Evolutionary conservation across 2,329 filamentous ascomycete species (phyloP), one percentile per base, ranked within the genome.

Genomic region (Microdochium bolleyi): DNA sequence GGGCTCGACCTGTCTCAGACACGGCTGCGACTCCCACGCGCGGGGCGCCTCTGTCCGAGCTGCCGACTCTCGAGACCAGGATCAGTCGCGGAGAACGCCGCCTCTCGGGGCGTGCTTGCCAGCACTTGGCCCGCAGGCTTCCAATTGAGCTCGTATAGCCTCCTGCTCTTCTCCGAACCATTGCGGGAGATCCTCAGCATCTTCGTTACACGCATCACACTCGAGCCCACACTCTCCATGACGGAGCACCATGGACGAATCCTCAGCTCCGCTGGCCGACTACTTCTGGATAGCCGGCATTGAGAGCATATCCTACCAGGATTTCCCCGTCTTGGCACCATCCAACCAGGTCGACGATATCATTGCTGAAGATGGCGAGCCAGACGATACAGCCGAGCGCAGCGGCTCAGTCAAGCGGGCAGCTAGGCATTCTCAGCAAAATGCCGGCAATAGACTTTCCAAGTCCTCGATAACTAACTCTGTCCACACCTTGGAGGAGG

Each of bases 271-370:
- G 64, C 75, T 88, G 67, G 84, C 84, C 69, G 84, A 88, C 68
- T 88, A 88, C 72, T 88, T 88, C 70, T 88, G 84, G 84, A 87
- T 88, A 66, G 84, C 84, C 59, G 84, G 84, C 62, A 76, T 88
- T 69, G 84, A 87, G 68, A 80, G 81, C 56, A 76, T 87, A 60
- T 77, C 79, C 53, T 86, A 87, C 71, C 76, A 82, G 56, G 83
- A 86, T 59, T 65, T 72, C 61, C 69, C 69, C 51, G 69, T 64
- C 46, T 65, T 68, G 50, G 58, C 64, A 58, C 55, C 70, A 57
- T 55, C 67, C 67, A 58, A 69, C 41, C 63, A 72, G 54, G 73
- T 83, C 59, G 79, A 82, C 54, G 73, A 75, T 21, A 84, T 80
- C 51, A 86, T 86, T 58, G 77, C 73, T 52, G 83, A 86, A 66